Evolutionary conservation across 225 moss, liverwort and hornwort species (phyloP), one percentile per base, ranked within the genome.

Genomic region (Takakia lepidozioides): DNA sequence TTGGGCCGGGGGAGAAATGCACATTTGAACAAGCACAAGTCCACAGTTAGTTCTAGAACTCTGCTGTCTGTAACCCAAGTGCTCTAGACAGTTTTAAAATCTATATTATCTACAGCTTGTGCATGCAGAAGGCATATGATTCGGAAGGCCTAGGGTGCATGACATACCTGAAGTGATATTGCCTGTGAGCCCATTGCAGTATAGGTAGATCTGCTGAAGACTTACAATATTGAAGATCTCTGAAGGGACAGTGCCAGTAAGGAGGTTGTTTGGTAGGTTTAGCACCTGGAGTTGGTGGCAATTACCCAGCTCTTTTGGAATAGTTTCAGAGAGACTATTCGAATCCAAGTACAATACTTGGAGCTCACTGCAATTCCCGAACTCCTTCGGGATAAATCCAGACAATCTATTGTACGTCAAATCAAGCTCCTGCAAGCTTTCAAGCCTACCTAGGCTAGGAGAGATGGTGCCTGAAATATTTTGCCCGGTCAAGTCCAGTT

Each of bases 241-340:
- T 20, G 18, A 2, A 3, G 72, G 68, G 18, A 48, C 18, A 47
- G 46, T 43, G 16, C 78, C 78, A 15, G 68, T 47, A 1, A 78
- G 39, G 27, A 43, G 14, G 34, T 78, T 78, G 54, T 62, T 49
- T 1, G 64, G 60, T 4, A 78, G 56, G 57, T 72, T 72, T 21
- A 78, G 41, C 2, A 63, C 43, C 58, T 78, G 72, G 8, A 78
- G 60, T 19, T 68, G 68, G 27, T 68, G 48, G 16, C 71, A 61
- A n/a, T 66, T 51, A 0, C 62, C 52, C 2, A 78, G 49, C 37
- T 78, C 64, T 13, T 43, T 3, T 2, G 78, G 72, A 10, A 78
- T 67, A 15, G 19, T 1, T 13, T 72, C 78, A 0, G 53, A 51
- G 11, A 78, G 52, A 20, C 30, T 16, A 39, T 78, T 78, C 2